Percentiles rank a stretch among this genome's conserved stretches.
Evolutionary conservation across 352 stramenopile species (phyloP).

Genomic region (Phytophthora sojae): DNA sequence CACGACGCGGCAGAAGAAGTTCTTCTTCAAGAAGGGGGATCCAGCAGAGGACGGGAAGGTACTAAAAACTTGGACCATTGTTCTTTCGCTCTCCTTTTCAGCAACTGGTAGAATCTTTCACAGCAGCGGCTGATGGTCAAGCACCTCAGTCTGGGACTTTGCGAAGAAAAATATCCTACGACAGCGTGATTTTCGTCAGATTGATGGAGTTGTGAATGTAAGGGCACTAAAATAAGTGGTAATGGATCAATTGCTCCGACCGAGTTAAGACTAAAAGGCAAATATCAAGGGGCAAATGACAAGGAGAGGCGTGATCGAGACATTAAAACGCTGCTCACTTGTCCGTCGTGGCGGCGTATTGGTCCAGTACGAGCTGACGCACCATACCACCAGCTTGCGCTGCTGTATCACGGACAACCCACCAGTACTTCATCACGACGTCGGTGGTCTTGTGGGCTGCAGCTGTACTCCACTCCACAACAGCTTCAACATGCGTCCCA

Average conservation of each 20-base stretch:
- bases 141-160: background rate
- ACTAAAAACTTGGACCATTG: slow-evolving; percentile 13
- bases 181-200: no score
- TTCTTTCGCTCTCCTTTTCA: background rate
- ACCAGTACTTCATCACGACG: slow-evolving; percentile 23
- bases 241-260: no score
- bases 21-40: background rate
- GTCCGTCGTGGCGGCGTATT: slow-evolving; percentile 7
- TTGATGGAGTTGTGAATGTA: no score
- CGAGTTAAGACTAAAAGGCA: no score
- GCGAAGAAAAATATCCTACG: background rate
- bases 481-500: slow-evolving; percentile 7
- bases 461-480: slow-evolving; percentile 4
- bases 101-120: background rate
- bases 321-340: background rate
- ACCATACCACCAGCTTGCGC: slow-evolving; percentile 7
- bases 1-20: slow-evolving; percentile 1
- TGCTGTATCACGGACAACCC: background rate
- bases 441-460: background rate
- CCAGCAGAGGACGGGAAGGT: slow-evolving; percentile 1
- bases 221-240: no score
- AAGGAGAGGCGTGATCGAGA: no score
- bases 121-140: background rate
- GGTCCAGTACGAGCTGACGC: slow-evolving; percentile 16
- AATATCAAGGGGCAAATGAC: no score